Conservation (phyloP, 306 rosid genomes). For the Erythrophleum fordii region DNA sequence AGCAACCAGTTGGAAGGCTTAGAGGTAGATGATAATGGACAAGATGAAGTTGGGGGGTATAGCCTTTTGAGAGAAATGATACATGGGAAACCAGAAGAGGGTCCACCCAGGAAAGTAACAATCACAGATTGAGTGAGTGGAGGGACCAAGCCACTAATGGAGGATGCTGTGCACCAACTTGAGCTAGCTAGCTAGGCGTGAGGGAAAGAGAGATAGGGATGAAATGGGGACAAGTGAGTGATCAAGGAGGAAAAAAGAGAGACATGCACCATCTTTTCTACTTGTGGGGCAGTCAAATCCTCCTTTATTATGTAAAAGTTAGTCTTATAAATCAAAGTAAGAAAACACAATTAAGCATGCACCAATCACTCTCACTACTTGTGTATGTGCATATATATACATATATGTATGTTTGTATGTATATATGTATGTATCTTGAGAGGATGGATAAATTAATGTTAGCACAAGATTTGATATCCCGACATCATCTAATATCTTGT, state of each 20-base stretch:
- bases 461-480: no score
- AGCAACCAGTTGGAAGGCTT: slow-evolving; percentile 43
- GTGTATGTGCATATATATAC: not conserved
- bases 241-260: slow-evolving; percentile 30
- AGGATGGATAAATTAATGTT: no score
- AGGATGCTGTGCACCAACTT: not conserved
- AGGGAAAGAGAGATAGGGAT: not conserved
- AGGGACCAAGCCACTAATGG: slow-evolving; percentile 46
- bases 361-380: not conserved
- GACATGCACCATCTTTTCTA: slow-evolving; percentile 36
- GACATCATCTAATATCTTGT: no score
- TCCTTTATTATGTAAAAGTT: slow-evolving; percentile 41
- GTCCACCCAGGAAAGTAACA: slow-evolving; percentile 39
- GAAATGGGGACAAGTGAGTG: slow-evolving; percentile 30
- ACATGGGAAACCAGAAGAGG: slow-evolving; percentile 52
- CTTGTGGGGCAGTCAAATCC: slow-evolving; percentile 34
- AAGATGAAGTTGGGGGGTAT: not conserved
- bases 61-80: slow-evolving; percentile 52
- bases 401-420: no score
- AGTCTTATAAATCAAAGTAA: slow-evolving; percentile 4
- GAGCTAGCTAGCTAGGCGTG: not conserved
- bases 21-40: slow-evolving; percentile 33
- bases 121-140: slow-evolving; percentile 42
- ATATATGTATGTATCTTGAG: no score
- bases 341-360: not conserved